Base-by-base conservation (phyloP, 768 basidiomycete species). In the Pleurotus eryngii region DNA sequence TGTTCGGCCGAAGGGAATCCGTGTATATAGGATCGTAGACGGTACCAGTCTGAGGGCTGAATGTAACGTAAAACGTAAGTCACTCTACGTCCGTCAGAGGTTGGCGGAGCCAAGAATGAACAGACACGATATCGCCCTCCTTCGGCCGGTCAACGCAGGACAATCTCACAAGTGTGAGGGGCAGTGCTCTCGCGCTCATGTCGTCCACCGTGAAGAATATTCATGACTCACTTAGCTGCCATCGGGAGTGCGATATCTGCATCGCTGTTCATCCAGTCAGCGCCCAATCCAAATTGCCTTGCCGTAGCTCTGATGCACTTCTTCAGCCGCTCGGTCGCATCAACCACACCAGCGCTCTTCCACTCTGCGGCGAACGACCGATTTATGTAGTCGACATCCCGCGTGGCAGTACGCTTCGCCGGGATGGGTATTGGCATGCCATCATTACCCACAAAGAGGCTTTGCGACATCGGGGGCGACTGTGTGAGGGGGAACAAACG, bases 201-300 rank as follows among this genome's bases (percentile, higher is more conserved):
- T 11, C 9, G 30, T 35, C 30, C 46, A 38, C 22, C 46, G 46
- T 39, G 49, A 53, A 49, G 20, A 24, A 48, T 38, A 56, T 15
- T 15, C 24, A 40, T 17, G 7, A 78, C 85, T 69, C 64, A 87
- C 84, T 85, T 82, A 58, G 71, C 67, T 17, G 82, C 81, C 78
- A 85, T 80, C 14, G 88, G 87, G 48, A 90, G 73, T 2, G 87
- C 85, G 12, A 87, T 76, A 60, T 90, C 88, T 0, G 88, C 84
- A 60, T 87, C 84, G 3, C 83, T 80, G 56, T 89, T 89, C 87
- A 90, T 87, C 88, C 88, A 90, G 66, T 89, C 87, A 55, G 72
- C 71, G 20, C 88, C 87, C 49, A 80, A 75, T 3, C 65, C 63
- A 65, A 84, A 78, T 5, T 68, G 66, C 15, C 61, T 48, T 0